Evolutionary conservation across 2,329 filamentous ascomycete genomes (phyloP), one percentile per base, ranked within the genome.

Genomic region (Clonostachys solani): DNA sequence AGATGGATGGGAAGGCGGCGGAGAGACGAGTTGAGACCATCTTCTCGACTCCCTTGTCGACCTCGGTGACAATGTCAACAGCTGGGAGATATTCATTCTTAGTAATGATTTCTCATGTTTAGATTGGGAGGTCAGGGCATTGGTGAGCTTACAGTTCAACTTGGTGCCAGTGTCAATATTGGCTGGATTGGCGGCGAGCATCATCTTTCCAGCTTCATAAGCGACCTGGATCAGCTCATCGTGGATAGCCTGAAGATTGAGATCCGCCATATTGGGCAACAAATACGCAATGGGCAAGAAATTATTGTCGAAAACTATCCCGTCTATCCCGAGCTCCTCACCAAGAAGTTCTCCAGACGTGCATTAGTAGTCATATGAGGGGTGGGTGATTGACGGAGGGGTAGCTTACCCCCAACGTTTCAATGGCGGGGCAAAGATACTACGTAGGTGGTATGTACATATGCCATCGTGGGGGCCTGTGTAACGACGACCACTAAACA

Each of bases 41-140:
- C 45, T 72, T 69, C 63, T 87, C 83, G 45, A 87, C 81, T 12
- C 78, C 81, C 60, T 81, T 74, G 66, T 87, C 83, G 17, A 80
- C 78, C 60, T 86, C 83, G 19, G 83, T 87, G 40, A 87, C 83
- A 44, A 87, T 78, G 60, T 87, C 83, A 56, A 80, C 80, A 46
- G 83, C 83, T 86, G 19, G 17, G 35, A 15, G 12, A 12, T 12
- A n/a, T 37, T 15, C 16, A 33, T 37, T 15, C 38, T 17, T 44
- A n/a, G 12, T 44, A 16, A n/a, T 4, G 13, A 33, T 35, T 33
- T 29, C 23, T 6, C 8, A 10, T 29, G 23, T 4, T 29, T 29
- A 5, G 23, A 10, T 9, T 29, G 9, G 23, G 23, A 8, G 23
- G 5, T 34, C 12, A 13, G 38, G 18, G 37, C 9, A 46, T 33